Evolutionary conservation across 352 stramenopile genomes (phyloP).

Genomic region (Phytophthora meadii): DNA sequence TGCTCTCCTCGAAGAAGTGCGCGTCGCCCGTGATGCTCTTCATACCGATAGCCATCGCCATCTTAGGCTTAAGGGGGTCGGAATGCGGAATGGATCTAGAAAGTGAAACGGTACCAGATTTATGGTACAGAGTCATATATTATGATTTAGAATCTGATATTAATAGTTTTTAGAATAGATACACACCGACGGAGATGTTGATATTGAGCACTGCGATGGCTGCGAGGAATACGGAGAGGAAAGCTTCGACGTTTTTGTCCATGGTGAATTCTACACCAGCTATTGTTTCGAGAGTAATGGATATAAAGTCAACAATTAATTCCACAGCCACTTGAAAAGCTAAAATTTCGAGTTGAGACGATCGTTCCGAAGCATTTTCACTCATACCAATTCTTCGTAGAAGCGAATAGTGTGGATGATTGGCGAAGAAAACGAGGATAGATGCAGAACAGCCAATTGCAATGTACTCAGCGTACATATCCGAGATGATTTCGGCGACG

Average conservation of each 20-base stretch:
- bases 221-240: slow-evolving; percentile 33
- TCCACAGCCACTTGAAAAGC: slow-evolving; percentile 21
- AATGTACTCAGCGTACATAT: slow-evolving; percentile 54
- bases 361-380: neutral
- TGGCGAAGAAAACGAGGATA: slow-evolving; percentile 38
- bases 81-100: neutral
- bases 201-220: slow-evolving; percentile 43
- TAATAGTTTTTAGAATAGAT: slow-evolving; percentile 21
- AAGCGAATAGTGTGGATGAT: slow-evolving; percentile 39
- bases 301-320: slow-evolving; percentile 31
- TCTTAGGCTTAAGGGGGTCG: neutral
- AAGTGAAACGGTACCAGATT: neutral
- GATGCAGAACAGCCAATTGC: slow-evolving; percentile 39
- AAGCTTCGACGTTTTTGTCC: slow-evolving; percentile 18
- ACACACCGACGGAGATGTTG: slow-evolving; percentile 36
- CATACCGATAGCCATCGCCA: slow-evolving; percentile 46
- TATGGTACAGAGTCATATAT: neutral
- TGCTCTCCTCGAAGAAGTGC: slow-evolving; percentile 98
- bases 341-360: slow-evolving; percentile 11
- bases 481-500: slow-evolving; percentile 26
- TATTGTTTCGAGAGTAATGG: slow-evolving; percentile 31
- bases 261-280: slow-evolving; percentile 24
- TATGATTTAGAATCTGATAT: neutral
- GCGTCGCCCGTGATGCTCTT: slow-evolving; percentile 91
- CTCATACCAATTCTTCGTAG: slow-evolving; percentile 7